Evolutionary conservation across 352 stramenopile species (phyloP).

Genomic region (Stramenopiles sp.): DNA sequence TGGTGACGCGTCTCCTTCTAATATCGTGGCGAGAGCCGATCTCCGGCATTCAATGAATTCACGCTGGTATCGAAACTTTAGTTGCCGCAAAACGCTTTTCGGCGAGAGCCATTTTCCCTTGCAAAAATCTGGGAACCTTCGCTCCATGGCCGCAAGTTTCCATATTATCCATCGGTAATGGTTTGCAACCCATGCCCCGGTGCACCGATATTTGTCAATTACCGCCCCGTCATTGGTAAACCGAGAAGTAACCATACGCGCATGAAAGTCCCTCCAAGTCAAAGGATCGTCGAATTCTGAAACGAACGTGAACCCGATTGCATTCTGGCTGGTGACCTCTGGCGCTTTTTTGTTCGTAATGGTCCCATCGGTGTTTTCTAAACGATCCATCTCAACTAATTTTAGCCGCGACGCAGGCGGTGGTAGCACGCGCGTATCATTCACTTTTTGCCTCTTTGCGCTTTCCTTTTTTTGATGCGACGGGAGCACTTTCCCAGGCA

Average conservation of each 20-base stretch:
- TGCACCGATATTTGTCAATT: no score
- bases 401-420: no score
- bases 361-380: no score
- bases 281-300: neutral
- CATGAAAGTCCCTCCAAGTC: neutral
- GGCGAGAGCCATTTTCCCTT: slow-evolving; percentile 36
- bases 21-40: slow-evolving; percentile 37
- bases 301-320: neutral
- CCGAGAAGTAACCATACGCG: neutral
- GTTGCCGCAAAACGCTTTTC: slow-evolving; percentile 30
- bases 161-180: slow-evolving; percentile 49
- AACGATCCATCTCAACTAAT: no score
- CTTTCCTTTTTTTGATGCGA: no score
- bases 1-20: slow-evolving; percentile 44
- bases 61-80: slow-evolving; percentile 35
- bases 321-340: neutral
- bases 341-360: neutral
- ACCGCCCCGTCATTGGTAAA: neutral
- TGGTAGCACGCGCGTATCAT: no score
- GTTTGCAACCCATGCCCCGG: slow-evolving; percentile 35
- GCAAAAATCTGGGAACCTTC: slow-evolving; percentile 30
- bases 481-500: no score
- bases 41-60: slow-evolving; percentile 32
- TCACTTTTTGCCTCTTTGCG: no score
- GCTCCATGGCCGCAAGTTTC: slow-evolving; percentile 46